Percentiles rank a stretch among this genome's conserved stretches.
Evolutionary conservation across 352 stramenopile genomes (phyloP).

Genomic region (Albugo candida): DNA sequence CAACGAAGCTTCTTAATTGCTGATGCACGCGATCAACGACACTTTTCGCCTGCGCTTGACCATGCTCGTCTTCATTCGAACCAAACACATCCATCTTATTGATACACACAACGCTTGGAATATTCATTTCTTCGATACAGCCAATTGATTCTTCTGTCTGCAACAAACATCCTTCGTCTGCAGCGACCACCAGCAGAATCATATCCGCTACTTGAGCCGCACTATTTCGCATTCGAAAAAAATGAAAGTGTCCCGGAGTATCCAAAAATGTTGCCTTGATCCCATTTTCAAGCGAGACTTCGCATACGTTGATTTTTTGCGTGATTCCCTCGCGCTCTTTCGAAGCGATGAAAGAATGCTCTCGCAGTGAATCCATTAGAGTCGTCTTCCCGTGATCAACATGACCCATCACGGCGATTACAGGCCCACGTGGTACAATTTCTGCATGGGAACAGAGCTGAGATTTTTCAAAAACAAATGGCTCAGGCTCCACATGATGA

Average conservation of each 20-base stretch:
- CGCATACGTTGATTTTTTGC: conserved; percentile 95
- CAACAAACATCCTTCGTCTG: conserved; percentile 95
- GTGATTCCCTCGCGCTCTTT: conserved; percentile 97
- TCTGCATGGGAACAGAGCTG: conserved; percentile 10
- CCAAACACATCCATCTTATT: conserved; percentile 71
- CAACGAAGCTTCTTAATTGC: conserved; percentile 62
- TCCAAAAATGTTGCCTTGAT: conserved; percentile 92
- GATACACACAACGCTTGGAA: conserved; percentile 64
- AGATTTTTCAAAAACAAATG: too few relatives aligned
- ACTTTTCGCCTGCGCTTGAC: conserved; percentile 10
- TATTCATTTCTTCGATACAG: conserved; percentile 46
- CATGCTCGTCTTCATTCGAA: too few relatives aligned
- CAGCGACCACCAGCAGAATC: conserved; percentile 92
- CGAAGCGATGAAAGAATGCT: conserved; percentile 62
- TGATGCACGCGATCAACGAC: conserved; percentile 22
- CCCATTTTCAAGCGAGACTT: conserved; percentile 72
- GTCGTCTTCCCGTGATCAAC: conserved; percentile 99
- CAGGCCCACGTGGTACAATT: conserved; percentile 69
- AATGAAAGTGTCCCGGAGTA: conserved; percentile 97
- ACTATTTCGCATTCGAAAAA: conserved; percentile 95
- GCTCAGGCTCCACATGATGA: conserved; percentile 33
- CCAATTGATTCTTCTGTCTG: conserved; percentile 96
- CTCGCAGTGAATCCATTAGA: conserved; percentile 93
- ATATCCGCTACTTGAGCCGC: conserved; percentile 96
- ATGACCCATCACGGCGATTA: conserved; percentile 99